Base-by-base conservation (phyloP, 768 basidiomycete species). In the Leucosporidium creatinivorum region DNA sequence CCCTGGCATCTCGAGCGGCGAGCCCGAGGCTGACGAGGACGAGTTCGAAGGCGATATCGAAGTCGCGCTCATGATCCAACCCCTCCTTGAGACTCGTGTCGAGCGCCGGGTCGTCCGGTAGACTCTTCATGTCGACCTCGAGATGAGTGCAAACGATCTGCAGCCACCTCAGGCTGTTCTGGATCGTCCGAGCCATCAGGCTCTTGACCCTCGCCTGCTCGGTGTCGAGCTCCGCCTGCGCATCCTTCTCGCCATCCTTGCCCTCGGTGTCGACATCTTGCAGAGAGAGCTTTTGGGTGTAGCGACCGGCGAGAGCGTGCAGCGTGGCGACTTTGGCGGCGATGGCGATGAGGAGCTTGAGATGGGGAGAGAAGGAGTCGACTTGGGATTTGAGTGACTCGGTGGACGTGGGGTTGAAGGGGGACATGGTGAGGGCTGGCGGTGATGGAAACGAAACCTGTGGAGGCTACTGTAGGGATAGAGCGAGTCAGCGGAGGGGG, bases 11-110 rank as follows among this genome's bases (percentile, higher is more conserved):
- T 4, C 30, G n/a, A 3, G 61, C 61, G n/a, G 65, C 64, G 39
- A 72, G 70, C 0, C 70, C 70, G 49, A 72, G 60, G 17, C 58
- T 61, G 49, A 72, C 62, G 44, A 72, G 59, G 18, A 66, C 56
- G 5, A 72, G 60, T 26, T 72, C 70, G 58, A 55, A 66, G 7
- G 61, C 59, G 26, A 64, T 23, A 23, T 72, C 67, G 31, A 63
- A 72, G 31, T 61, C 60, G 15, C 18, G 15, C 31, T 62, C 19
- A 6, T 62, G 49, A 59, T 58, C 48, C 21, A 44, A 33, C 19
- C 63, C 39, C 10, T 54, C 65, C 15, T 15, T 21, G 33, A 47
- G 15, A 26, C 58, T 39, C 26, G 47, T 33, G 2, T 18, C 21
- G 18, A n/a, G 25, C 17, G 39, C 4, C 4, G 66, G 66, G 19